Conservation (phyloP, 2,329 filamentous ascomycete species). For the Teratosphaeria pseudoeucalypti region DNA sequence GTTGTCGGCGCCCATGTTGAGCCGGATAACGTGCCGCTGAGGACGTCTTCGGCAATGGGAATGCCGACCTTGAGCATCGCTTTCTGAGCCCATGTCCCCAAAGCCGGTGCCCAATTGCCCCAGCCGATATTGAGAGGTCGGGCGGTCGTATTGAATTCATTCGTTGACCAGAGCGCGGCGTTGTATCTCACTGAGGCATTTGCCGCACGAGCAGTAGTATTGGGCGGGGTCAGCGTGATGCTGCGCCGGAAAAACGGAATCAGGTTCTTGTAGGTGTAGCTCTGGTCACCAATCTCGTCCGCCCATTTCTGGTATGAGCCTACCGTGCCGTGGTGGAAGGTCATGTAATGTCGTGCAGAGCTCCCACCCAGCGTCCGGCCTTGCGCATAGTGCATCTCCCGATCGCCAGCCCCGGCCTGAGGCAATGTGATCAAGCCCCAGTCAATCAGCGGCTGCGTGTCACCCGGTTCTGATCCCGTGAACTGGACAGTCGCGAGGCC, state of each 20-base stretch:
- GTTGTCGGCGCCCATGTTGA: constrained; percentile 12
- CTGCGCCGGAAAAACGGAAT: constrained; percentile 15
- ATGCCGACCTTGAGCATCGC: constrained; percentile 16
- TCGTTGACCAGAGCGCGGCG: not conserved
- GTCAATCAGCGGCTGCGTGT: constrained; percentile 18
- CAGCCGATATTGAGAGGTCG: constrained; percentile 19
- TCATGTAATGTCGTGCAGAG: constrained; percentile 19
- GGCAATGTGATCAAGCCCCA: constrained; percentile 21
- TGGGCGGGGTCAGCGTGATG: constrained; percentile 12
- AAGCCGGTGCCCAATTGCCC: constrained; percentile 6
- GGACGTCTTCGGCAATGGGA: constrained; percentile 18
- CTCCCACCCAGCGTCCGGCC: constrained; percentile 22
- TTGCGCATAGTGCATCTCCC: constrained; percentile 18
- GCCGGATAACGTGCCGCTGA: constrained; percentile 15
- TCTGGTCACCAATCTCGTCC: constrained; percentile 25
- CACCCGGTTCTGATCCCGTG: constrained; percentile 1
- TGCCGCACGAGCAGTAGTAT: constrained; percentile 8
- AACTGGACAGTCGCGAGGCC: not conserved
- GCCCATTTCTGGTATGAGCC: constrained; percentile 27
- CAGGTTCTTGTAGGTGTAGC: constrained; percentile 20
- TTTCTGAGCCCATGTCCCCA: constrained; percentile 18
- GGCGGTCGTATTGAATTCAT: constrained; percentile 2
- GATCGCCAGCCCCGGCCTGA: constrained; percentile 10
- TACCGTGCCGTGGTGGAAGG: constrained; percentile 22
- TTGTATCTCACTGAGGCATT: constrained; percentile 20